phyloP scores from a whole-genome alignment of 257 asterid species.

The Solanum raphanifolium region DNA sequence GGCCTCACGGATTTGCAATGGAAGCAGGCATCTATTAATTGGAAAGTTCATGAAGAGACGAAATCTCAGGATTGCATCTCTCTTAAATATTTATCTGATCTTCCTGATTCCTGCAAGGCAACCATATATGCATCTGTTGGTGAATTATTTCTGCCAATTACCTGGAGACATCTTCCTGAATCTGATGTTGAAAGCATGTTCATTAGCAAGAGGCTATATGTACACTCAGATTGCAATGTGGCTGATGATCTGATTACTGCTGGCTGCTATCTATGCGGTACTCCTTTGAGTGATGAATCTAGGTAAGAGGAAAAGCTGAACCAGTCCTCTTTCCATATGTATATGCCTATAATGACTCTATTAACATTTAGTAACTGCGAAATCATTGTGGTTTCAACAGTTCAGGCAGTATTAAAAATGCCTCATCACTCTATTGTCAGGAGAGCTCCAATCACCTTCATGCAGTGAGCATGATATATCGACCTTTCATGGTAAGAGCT shows the following conservation, averaged over 20 bases:
- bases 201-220: conserved; percentile 43
- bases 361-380: background rate
- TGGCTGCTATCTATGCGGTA: conserved; percentile 61
- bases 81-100: conserved; percentile 29
- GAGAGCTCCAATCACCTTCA: conserved; percentile 43
- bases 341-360: background rate
- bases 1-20: background rate
- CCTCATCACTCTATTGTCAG: conserved; percentile 35
- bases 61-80: conserved; percentile 35
- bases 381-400: conserved; percentile 22
- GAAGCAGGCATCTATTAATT: conserved; percentile 39
- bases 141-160: conserved; percentile 57
- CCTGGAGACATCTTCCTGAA: conserved; percentile 43
- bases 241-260: conserved; percentile 47
- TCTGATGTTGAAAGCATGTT: conserved; percentile 54
- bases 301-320: conserved; percentile 23
- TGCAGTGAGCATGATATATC: conserved; percentile 39
- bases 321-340: background rate
- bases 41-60: conserved; percentile 53
- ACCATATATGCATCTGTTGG: conserved; percentile 54
- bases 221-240: conserved; percentile 23
- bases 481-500: conserved; percentile 58
- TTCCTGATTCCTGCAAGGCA: conserved; percentile 30
- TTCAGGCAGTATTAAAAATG: conserved; percentile 18
- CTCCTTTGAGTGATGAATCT: conserved; percentile 23